A percentile compares a stretch with the other conserved stretches of the same genome.
Conservation (phyloP, 768 basidiomycete genomes). For the Phaeotremella skinneri region DNA sequence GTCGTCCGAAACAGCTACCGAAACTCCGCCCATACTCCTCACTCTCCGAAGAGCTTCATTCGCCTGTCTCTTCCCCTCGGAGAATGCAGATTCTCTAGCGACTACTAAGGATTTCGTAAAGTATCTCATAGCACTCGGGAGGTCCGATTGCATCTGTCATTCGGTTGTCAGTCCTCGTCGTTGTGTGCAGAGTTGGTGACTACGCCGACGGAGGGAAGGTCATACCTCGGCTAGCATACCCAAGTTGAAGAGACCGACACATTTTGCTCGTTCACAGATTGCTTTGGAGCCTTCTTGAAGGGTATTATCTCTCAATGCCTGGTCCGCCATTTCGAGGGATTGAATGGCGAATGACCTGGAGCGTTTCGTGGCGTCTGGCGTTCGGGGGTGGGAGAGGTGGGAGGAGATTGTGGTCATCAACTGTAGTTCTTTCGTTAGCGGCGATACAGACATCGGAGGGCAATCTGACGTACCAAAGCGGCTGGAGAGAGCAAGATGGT, state of each 20-base stretch:
- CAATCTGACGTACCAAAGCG: constrained; percentile 24
- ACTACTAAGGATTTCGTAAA: constrained; percentile 28
- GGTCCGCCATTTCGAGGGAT: constrained; percentile 38
- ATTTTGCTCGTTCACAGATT: constrained; percentile 39
- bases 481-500: constrained; percentile 9
- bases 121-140: constrained; percentile 27
- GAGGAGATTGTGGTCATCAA: constrained; percentile 50
- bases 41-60: constrained; percentile 38
- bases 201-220: neutral
- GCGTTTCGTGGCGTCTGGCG: constrained; percentile 36
- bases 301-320: constrained; percentile 23
- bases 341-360: constrained; percentile 46
- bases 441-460: neutral
- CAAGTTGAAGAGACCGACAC: constrained; percentile 43
- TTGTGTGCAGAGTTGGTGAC: no score
- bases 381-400: constrained; percentile 37
- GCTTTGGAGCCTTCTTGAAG: constrained; percentile 15
- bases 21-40: constrained; percentile 9
- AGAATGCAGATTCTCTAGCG: constrained; percentile 38
- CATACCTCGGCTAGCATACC: constrained; percentile 50
- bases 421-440: constrained; percentile 10
- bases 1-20: no score
- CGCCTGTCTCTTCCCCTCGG: constrained; percentile 45
- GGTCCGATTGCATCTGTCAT: constrained; percentile 43
- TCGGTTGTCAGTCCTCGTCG: constrained; percentile 9